Evolutionary conservation across 108 stramenopile species (phyloP).

Genomic region (Conticribra weissflogii): DNA sequence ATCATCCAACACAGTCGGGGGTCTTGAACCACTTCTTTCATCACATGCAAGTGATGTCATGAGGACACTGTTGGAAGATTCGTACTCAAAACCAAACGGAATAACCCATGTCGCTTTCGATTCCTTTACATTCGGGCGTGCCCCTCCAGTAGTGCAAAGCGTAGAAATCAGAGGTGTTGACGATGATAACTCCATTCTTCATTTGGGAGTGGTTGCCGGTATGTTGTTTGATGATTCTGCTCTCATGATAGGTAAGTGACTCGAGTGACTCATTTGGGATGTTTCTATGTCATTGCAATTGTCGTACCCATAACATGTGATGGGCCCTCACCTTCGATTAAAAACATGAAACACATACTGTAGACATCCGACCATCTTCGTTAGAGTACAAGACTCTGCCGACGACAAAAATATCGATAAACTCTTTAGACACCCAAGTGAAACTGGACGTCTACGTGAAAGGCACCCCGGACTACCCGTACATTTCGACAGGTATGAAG

Average conservation of each 20-base stretch:
- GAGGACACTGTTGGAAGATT: conserved; percentile 15
- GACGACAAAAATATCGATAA: conserved; percentile 41
- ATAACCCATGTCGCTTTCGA: conserved; percentile 49
- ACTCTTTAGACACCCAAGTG: conserved; percentile 34
- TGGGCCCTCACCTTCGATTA: not conserved
- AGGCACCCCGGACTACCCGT: conserved; percentile 38
- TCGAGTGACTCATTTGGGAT: not conserved
- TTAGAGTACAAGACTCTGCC: conserved; percentile 52
- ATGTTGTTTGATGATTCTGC: conserved; percentile 39
- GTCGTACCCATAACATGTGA: not conserved
- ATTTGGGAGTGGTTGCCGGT: conserved; percentile 23
- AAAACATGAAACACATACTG: not conserved
- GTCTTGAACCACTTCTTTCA: conserved; percentile 38
- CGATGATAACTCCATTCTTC: conserved; percentile 10
- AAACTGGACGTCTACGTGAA: conserved; percentile 32
- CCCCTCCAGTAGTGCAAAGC: conserved; percentile 32
- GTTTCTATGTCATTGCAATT: not conserved
- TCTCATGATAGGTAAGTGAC: conserved; percentile 37
- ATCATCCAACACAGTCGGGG: conserved; percentile 4
- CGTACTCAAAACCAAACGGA: conserved; percentile 35
- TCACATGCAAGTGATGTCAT: conserved; percentile 10
- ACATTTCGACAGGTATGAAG: conserved; percentile 43
- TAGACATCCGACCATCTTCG: conserved; percentile 42
- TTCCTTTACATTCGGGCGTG: conserved; percentile 44
- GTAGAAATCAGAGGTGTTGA: conserved; percentile 32